These are phyloP conservation scores for Candida maesae DNA, from an alignment of 805 yeast species.

Conservation along the genomic window DNA sequence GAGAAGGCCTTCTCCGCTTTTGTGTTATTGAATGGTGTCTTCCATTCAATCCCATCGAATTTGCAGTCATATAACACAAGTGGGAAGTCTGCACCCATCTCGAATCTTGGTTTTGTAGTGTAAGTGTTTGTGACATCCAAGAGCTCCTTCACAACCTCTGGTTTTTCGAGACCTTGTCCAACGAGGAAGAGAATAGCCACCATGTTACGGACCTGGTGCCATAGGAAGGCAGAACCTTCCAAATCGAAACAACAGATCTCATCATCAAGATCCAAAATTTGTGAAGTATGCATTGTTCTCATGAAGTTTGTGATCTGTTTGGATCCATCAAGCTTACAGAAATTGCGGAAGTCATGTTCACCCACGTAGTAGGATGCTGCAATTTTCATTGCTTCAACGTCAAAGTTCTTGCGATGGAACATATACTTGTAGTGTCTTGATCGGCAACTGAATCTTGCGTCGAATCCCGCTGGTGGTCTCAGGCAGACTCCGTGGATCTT, in stretches of 20 bases:
- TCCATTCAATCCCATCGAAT: constrained; percentile 69
- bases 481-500: constrained; percentile 77
- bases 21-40: constrained; percentile 26
- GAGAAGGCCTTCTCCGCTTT: constrained; percentile 41
- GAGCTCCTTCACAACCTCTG: constrained; percentile 52
- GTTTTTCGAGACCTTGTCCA: constrained; percentile 72
- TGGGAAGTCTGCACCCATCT: constrained; percentile 89
- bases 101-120: constrained; percentile 75
- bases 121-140: constrained; percentile 46
- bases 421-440: constrained; percentile 83
- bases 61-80: constrained; percentile 82
- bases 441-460: constrained; percentile 91
- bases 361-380: constrained; percentile 69
- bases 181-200: constrained; percentile 75
- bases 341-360: constrained; percentile 86
- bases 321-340: constrained; percentile 91
- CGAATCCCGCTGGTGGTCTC: constrained; percentile 78
- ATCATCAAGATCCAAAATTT: constrained; percentile 36
- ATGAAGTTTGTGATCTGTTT: constrained; percentile 81
- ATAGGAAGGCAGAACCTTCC: constrained; percentile 84
- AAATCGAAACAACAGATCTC: constrained; percentile 66
- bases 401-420: constrained; percentile 52
- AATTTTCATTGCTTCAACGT: constrained; percentile 60
- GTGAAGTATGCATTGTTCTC: constrained; percentile 56
- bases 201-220: constrained; percentile 99